These are phyloP conservation scores for Blastobotrys indianensis DNA, from an alignment of 1,139 yeast species.

Conservation along the genomic window DNA sequence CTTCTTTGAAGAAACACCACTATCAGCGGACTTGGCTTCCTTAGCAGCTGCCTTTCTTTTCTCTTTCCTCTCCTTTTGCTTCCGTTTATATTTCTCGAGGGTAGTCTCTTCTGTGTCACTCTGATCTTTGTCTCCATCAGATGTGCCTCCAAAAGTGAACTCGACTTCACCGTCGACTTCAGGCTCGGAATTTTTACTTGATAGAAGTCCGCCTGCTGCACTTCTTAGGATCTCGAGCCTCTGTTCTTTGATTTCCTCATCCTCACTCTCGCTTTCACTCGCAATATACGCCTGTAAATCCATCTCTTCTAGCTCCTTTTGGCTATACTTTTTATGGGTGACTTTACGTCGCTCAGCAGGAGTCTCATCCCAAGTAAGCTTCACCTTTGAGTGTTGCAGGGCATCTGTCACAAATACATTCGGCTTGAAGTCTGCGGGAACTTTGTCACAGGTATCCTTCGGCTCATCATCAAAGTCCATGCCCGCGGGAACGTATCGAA, in stretches of 20 bases:
- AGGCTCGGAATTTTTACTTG: conserved; percentile 30
- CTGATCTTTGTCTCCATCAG: conserved; percentile 27
- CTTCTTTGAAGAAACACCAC: conserved; percentile 14
- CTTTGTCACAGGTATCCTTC: conserved; percentile 60
- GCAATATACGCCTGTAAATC: conserved; percentile 95
- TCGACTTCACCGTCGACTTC: conserved; percentile 94
- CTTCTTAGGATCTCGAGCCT: conserved; percentile 43
- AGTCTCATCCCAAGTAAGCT: conserved; percentile 96
- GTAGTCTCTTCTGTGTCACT: conserved; percentile 62
- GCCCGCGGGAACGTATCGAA: conserved; percentile 87
- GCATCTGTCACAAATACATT: conserved; percentile 84
- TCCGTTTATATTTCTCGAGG: conserved; percentile 74
- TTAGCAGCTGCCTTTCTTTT: conserved; percentile 68
- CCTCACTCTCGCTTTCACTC: conserved; percentile 50
- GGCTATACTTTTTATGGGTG: conserved; percentile 76
- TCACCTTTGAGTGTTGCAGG: conserved; percentile 86
- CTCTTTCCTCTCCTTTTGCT: conserved; percentile 88
- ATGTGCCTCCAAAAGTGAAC: conserved; percentile 65
- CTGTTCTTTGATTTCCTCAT: conserved; percentile 46
- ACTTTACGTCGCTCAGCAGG: conserved; percentile 83
- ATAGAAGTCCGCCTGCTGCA: conserved; percentile 45
- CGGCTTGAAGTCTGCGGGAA: conserved; percentile 83
- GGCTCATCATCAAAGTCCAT: conserved; percentile 75
- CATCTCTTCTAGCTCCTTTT: conserved; percentile 91
- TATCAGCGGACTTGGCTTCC: conserved; percentile 21